Conservation (phyloP, 1,139 yeast species). For the Lodderomyces orthopsilosis region DNA sequence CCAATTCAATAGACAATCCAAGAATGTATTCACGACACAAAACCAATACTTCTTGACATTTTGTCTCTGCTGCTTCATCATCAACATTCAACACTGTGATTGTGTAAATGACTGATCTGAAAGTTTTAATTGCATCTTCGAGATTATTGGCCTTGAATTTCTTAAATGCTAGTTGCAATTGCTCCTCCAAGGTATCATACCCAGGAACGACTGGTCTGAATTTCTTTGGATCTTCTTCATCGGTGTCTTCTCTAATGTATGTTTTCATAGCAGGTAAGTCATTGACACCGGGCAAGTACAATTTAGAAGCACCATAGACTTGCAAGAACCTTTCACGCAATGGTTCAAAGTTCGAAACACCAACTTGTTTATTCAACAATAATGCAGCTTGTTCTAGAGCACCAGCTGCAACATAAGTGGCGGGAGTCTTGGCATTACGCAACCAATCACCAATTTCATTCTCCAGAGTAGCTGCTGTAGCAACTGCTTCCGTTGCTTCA, state of each 20-base stretch:
- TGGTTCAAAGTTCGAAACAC: slow-evolving; percentile 84
- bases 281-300: slow-evolving; percentile 71
- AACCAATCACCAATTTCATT: slow-evolving; percentile 81
- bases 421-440: slow-evolving; percentile 86
- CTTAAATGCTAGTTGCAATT: slow-evolving; percentile 74
- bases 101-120: slow-evolving; percentile 78
- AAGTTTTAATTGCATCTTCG: slow-evolving; percentile 72
- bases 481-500: slow-evolving; percentile 29
- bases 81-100: slow-evolving; percentile 71
- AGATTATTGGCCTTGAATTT: slow-evolving; percentile 80
- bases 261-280: slow-evolving; percentile 67
- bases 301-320: slow-evolving; percentile 75
- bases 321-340: slow-evolving; percentile 78
- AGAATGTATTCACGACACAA: slow-evolving; percentile 87
- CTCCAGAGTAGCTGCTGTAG: slow-evolving; percentile 22
- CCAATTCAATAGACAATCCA: slow-evolving; percentile 86
- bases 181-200: slow-evolving; percentile 60
- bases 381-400: slow-evolving; percentile 95
- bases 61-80: slow-evolving; percentile 70
- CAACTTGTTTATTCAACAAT: slow-evolving; percentile 83
- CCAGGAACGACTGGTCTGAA: slow-evolving; percentile 76
- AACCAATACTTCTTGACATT: slow-evolving; percentile 67
- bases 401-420: slow-evolving; percentile 94
- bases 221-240: slow-evolving; percentile 54
- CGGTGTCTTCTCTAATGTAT: slow-evolving; percentile 61